A percentile compares a stretch with the other conserved stretches of the same genome.
Conservation (phyloP, 2,329 filamentous ascomycete genomes). For the Fusarium brachygibbosum region DNA sequence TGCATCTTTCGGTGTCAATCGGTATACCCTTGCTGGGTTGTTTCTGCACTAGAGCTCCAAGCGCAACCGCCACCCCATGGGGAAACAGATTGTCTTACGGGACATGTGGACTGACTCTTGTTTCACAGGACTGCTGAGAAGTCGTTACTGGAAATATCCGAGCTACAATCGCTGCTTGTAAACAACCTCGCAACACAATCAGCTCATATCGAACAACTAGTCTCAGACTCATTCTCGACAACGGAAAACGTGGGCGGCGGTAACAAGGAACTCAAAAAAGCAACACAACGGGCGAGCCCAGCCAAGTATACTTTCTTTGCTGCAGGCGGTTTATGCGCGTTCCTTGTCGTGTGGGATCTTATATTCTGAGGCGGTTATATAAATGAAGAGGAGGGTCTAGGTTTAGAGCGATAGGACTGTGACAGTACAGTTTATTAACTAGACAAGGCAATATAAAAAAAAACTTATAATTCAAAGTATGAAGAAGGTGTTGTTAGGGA, state of each 20-base stretch:
- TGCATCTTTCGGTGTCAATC: constrained; percentile 4
- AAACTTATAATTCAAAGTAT: background rate
- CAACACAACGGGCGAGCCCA: constrained; percentile 77
- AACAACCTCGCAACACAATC: constrained; percentile 87
- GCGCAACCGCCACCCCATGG: constrained; percentile 17
- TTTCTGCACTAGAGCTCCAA: constrained; percentile 14
- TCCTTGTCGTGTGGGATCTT: constrained; percentile 83
- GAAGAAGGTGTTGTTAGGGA: constrained; percentile 9
- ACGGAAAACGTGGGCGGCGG: constrained; percentile 89
- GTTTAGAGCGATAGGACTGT: constrained; percentile 4
- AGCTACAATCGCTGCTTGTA: constrained; percentile 90
- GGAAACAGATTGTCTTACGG: constrained; percentile 1
- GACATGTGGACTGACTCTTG: constrained; percentile 32
- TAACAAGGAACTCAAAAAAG: constrained; percentile 91
- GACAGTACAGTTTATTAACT: background rate
- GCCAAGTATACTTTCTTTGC: constrained; percentile 85
- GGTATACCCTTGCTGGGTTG: constrained; percentile 17
- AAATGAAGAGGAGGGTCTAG: background rate
- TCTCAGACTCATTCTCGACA: constrained; percentile 84
- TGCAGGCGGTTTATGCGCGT: constrained; percentile 80
- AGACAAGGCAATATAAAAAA: background rate
- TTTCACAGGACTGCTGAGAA: constrained; percentile 81
- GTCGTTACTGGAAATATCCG: constrained; percentile 91
- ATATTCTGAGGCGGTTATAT: constrained; percentile 59
- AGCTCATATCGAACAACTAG: constrained; percentile 89